These are phyloP conservation scores for Leucocoprinus birnbaumii DNA, from an alignment of 768 basidiomycete species.

Conservation along the genomic window DNA sequence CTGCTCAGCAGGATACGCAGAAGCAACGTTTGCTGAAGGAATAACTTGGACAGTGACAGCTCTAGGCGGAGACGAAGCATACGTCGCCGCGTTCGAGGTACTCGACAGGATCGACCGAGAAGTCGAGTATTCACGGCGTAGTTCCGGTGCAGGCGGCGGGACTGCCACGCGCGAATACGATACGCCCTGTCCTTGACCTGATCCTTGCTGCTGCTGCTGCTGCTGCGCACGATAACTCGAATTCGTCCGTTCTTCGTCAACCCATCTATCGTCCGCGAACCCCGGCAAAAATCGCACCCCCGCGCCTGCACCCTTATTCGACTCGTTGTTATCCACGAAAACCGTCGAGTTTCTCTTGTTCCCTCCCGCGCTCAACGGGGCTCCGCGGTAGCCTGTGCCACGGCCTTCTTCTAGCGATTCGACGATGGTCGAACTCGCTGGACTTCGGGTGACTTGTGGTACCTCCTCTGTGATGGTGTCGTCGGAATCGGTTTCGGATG, in stretches of 20 bases:
- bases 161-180: conserved; percentile 1
- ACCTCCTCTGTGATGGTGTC: not conserved
- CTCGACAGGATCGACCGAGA: conserved; percentile 1
- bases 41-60: not conserved
- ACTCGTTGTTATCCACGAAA: not conserved
- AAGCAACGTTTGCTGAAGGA: not conserved
- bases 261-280: conserved; percentile 5
- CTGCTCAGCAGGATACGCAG: conserved; percentile 1
- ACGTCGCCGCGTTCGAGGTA: conserved; percentile 8
- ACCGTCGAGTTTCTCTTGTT: conserved; percentile 7
- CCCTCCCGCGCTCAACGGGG: too few species aligned
- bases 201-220: not conserved
- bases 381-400: not conserved
- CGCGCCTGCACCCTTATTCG: too few species aligned
- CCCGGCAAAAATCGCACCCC: conserved; percentile 1
- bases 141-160: conserved; percentile 4
- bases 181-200: too few species aligned
- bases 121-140: conserved; percentile 9
- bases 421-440: conserved; percentile 6
- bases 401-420: conserved; percentile 11
- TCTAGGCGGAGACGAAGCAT: conserved; percentile 6
- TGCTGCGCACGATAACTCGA: not conserved
- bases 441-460: not conserved
- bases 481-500: not conserved
- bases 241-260: not conserved